phyloP scores from a whole-genome alignment of 2,329 filamentous ascomycete genomes.

The Ambrosiella cleistominuta region DNA sequence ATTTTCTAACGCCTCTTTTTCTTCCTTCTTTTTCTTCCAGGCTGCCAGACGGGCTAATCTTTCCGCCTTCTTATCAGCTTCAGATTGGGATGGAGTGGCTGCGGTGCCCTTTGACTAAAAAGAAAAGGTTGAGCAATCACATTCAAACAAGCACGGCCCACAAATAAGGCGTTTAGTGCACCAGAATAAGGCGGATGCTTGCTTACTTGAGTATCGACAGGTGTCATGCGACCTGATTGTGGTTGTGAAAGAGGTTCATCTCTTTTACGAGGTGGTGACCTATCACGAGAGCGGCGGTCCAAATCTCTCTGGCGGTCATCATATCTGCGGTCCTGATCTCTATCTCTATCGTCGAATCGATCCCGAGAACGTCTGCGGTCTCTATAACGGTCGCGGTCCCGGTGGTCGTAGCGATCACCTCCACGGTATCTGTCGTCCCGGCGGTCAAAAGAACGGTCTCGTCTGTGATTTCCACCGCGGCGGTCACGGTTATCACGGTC shows the following conservation, averaged over 20 bases:
- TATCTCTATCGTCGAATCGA: constrained; percentile 38
- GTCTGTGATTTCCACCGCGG: constrained; percentile 42
- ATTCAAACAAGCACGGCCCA: not conserved
- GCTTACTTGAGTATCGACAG: constrained; percentile 25
- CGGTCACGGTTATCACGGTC: constrained; percentile 32
- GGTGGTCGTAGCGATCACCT: constrained; percentile 26
- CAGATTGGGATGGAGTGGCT: constrained; percentile 30
- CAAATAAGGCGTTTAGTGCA: not conserved
- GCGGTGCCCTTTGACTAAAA: constrained; percentile 13
- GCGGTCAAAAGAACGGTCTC: constrained; percentile 53
- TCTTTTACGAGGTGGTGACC: constrained; percentile 29
- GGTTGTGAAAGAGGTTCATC: constrained; percentile 21
- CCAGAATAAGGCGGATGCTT: constrained; percentile 34
- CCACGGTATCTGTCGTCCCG: constrained; percentile 49
- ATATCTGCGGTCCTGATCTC: constrained; percentile 44
- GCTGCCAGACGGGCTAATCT: constrained; percentile 66
- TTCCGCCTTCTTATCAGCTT: constrained; percentile 64
- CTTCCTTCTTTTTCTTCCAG: constrained; percentile 82
- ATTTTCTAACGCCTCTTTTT: constrained; percentile 43
- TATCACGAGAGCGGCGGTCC: constrained; percentile 41
- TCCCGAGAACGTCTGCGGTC: constrained; percentile 51
- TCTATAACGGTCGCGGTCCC: constrained; percentile 28
- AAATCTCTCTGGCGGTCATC: constrained; percentile 34
- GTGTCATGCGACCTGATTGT: constrained; percentile 20
- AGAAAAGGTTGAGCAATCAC: constrained; percentile 11